A percentile compares a stretch with the other conserved stretches of the same genome.
Evolutionary conservation across 805 yeast species (phyloP).

Genomic region (Metschnikowia shivogae): DNA sequence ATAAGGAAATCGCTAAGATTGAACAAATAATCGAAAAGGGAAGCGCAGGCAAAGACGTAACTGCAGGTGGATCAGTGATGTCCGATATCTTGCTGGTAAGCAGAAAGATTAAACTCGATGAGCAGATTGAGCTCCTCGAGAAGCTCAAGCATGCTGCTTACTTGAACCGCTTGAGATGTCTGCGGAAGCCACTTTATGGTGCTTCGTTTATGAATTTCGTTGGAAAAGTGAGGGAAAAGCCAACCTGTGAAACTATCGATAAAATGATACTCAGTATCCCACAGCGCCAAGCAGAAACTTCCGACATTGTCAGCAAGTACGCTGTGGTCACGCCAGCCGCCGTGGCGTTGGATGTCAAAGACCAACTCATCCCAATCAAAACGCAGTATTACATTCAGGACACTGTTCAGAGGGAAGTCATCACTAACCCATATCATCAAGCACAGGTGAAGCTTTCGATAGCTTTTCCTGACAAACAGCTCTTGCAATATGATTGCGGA

Average conservation of each 20-base stretch:
- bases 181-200: conserved; percentile 65
- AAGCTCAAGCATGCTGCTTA: conserved; percentile 54
- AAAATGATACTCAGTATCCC: conserved; percentile 24
- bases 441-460: conserved; percentile 83
- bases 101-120: conserved; percentile 48
- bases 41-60: neutral
- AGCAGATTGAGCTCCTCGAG: conserved; percentile 50
- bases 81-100: conserved; percentile 54
- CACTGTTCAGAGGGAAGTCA: conserved; percentile 32
- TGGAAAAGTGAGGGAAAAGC: neutral
- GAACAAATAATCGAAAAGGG: conserved; percentile 33
- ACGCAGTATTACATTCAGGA: conserved; percentile 30
- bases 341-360: conserved; percentile 68
- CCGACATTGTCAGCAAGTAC: conserved; percentile 60
- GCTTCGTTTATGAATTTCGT: conserved; percentile 42
- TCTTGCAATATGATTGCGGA: conserved; percentile 94
- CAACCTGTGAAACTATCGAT: neutral
- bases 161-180: conserved; percentile 63
- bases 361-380: conserved; percentile 41
- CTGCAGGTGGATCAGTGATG: conserved; percentile 14
- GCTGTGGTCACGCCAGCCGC: conserved; percentile 87
- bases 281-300: conserved; percentile 32
- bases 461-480: conserved; percentile 93
- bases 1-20: conserved; percentile 41
- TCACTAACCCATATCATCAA: conserved; percentile 64